Evolutionary conservation across 768 basidiomycete genomes (phyloP).

Genomic region (Tulasnella sp.): DNA sequence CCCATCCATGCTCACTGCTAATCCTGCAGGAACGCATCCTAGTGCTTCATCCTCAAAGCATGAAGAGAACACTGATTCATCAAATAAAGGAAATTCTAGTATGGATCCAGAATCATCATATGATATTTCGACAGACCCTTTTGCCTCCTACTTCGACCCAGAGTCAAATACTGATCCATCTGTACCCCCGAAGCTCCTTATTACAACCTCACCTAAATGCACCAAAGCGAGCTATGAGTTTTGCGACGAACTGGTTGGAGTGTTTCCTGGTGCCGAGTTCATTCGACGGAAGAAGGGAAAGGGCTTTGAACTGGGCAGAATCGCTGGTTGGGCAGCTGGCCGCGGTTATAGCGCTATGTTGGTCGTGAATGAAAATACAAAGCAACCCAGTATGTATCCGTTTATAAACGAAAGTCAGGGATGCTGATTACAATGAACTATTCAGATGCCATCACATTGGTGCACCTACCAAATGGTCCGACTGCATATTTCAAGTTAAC

Average conservation of each 20-base stretch:
- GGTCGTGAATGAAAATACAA: slow-evolving; percentile 93
- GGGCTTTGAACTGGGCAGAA: slow-evolving; percentile 79
- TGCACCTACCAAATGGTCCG: slow-evolving; percentile 83
- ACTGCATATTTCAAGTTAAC: slow-evolving; percentile 92
- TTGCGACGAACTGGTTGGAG: slow-evolving; percentile 75
- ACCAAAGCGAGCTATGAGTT: slow-evolving; percentile 85
- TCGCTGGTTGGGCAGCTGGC: slow-evolving; percentile 86
- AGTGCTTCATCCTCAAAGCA: slow-evolving; percentile 13
- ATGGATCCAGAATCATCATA: slow-evolving; percentile 44
- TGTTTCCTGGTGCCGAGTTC: slow-evolving; percentile 89
- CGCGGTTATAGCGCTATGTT: slow-evolving; percentile 78
- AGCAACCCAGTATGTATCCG: slow-evolving; percentile 66
- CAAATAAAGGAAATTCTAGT: slow-evolving; percentile 21
- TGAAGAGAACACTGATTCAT: slow-evolving; percentile 6
- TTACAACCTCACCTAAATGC: slow-evolving; percentile 82
- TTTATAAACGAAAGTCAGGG: not conserved
- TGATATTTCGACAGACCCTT: slow-evolving; percentile 63
- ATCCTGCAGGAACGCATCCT: slow-evolving; percentile 27
- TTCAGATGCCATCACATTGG: slow-evolving; percentile 81
- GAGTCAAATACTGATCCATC: slow-evolving; percentile 20
- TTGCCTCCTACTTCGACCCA: slow-evolving; percentile 69
- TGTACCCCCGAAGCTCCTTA: slow-evolving; percentile 71
- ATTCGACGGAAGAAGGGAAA: slow-evolving; percentile 75
- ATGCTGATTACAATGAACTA: not conserved
- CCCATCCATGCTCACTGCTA: slow-evolving; percentile 48